phyloP scores from a whole-genome alignment of 768 basidiomycete genomes.

The Tricholoma sp. region DNA sequence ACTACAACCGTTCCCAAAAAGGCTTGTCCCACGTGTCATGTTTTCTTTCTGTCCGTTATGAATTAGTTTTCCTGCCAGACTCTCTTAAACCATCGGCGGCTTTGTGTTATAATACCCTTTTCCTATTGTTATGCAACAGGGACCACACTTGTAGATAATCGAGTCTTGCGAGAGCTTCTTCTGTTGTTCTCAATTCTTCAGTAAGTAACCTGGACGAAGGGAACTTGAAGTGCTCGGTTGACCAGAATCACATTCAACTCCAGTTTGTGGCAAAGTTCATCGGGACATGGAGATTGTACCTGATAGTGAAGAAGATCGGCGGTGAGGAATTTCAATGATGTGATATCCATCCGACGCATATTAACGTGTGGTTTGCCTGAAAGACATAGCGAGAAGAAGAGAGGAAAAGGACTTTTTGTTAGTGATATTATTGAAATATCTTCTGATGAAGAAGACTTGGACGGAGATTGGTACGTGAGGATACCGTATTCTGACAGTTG shows the following conservation, averaged over 20 bases:
- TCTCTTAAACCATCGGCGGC: background rate
- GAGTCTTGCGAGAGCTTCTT: background rate
- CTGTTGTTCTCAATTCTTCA: constrained; percentile 2
- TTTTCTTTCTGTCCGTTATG: background rate
- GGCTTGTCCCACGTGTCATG: background rate
- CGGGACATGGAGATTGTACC: constrained; percentile 30
- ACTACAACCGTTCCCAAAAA: background rate
- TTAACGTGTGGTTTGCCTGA: background rate
- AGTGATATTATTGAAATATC: constrained; percentile 50
- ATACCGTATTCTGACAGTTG: background rate
- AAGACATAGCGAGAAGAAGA: background rate
- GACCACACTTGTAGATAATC: background rate
- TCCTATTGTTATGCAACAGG: background rate
- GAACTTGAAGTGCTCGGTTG: background rate
- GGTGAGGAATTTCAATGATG: constrained; percentile 13
- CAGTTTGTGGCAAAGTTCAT: background rate
- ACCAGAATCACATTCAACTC: background rate
- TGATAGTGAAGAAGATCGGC: constrained; percentile 47
- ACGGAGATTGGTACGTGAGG: constrained; percentile 20
- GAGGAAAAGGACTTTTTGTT: constrained; percentile 2
- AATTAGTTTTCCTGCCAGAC: background rate
- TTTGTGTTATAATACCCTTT: background rate
- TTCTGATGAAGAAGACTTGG: constrained; percentile 34
- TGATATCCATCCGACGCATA: background rate
- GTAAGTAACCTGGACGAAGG: background rate